These are phyloP conservation scores for Trypanosoma melophagium DNA, from an alignment of 208 protist species.

Conservation along the genomic window DNA sequence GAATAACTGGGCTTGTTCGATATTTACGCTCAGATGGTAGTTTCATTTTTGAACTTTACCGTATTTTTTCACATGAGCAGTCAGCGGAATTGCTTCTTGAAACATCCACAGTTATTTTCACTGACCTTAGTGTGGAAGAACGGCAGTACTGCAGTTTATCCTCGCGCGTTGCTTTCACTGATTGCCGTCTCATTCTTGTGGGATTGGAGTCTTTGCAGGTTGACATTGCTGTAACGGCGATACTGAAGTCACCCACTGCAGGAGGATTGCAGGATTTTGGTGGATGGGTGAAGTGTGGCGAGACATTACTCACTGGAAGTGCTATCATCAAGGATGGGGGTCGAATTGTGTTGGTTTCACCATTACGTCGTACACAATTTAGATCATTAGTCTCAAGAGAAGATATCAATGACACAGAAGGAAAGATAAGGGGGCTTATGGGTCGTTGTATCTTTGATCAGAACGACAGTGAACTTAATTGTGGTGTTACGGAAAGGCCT, in stretches of 20 bases:
- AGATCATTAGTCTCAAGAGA: not conserved
- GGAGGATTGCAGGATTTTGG: not conserved
- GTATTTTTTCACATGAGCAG: constrained; percentile 17
- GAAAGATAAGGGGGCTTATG: constrained; percentile 1
- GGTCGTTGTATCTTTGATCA: constrained; percentile 21
- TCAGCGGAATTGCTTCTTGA: constrained; percentile 38
- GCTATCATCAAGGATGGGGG: constrained; percentile 19
- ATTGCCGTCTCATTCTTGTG: constrained; percentile 26
- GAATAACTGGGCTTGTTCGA: constrained; percentile 21
- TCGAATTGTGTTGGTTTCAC: constrained; percentile 10
- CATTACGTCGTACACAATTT: constrained; percentile 20
- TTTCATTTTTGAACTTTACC: constrained; percentile 19
- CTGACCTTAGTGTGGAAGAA: constrained; percentile 35
- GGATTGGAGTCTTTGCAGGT: constrained; percentile 7
- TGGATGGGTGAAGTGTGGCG: constrained; percentile 24
- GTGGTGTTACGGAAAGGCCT: not conserved
- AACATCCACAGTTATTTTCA: constrained; percentile 23
- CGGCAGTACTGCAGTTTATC: constrained; percentile 36
- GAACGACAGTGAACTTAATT: constrained; percentile 5
- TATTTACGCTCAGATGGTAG: constrained; percentile 8
- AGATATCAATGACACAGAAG: not conserved
- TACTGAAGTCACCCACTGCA: constrained; percentile 19
- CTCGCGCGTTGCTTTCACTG: constrained; percentile 35
- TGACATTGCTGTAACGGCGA: constrained; percentile 8
- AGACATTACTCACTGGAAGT: constrained; percentile 10